phyloP scores from a whole-genome alignment of 176 grass and related monocot species.

The Miscanthus lutarioriparius region DNA sequence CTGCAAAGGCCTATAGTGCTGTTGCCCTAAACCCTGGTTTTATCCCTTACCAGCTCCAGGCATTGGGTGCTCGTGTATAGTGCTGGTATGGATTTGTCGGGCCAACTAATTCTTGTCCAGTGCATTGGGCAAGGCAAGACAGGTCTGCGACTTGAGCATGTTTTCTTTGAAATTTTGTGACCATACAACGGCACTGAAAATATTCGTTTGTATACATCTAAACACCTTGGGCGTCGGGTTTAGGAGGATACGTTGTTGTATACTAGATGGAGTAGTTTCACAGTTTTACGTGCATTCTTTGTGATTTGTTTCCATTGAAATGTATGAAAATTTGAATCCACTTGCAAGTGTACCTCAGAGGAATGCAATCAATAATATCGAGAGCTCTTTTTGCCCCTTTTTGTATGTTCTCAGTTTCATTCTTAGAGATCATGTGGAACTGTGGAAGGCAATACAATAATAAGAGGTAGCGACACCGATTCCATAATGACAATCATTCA shows the following conservation, averaged over 20 bases:
- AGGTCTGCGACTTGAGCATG: slow-evolving; percentile 19
- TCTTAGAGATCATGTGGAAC: background rate
- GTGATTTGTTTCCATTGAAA: slow-evolving; percentile 22
- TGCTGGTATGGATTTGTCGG: background rate
- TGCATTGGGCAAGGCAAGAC: slow-evolving; percentile 5
- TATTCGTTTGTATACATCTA: slow-evolving; percentile 38
- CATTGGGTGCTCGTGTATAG: slow-evolving; percentile 57
- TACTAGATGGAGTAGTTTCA: slow-evolving; percentile 40
- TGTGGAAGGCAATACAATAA: background rate
- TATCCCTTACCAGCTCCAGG: slow-evolving; percentile 39
- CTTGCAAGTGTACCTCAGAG: slow-evolving; percentile 11
- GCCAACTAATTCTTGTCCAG: background rate
- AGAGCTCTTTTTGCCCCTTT: background rate
- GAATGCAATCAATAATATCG: slow-evolving; percentile 38
- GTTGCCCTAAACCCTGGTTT: background rate
- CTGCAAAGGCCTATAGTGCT: background rate
- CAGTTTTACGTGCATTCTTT: slow-evolving; percentile 37
- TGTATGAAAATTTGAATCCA: slow-evolving; percentile 19
- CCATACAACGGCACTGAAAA: slow-evolving; percentile 34
- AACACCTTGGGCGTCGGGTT: slow-evolving; percentile 14
- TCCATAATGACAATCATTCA: background rate
- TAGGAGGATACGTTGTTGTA: slow-evolving; percentile 51
- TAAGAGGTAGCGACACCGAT: background rate
- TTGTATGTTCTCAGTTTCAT: background rate
- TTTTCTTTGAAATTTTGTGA: slow-evolving; percentile 25